Base-by-base conservation (phyloP, 495 filamentous ascomycete genomes). In the Tuber microsphaerosporum region DNA sequence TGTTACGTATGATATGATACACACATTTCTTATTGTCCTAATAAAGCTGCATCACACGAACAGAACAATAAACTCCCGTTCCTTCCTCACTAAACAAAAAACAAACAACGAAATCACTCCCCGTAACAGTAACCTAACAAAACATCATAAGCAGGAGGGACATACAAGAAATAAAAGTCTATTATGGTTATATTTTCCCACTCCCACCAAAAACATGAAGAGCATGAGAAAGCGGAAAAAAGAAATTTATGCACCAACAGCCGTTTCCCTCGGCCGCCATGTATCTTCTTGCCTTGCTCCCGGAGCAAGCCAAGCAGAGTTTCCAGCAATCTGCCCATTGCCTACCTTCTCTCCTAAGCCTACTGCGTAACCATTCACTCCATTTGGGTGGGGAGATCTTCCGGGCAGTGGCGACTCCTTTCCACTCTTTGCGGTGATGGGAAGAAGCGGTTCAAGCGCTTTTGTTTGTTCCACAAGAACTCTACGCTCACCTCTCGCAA, bases 241-340 rank as follows among this genome's bases (percentile, higher is more conserved):
- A 72, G 65, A 72, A 37, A 73, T 45, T 71, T 42, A 77, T 61
- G 68, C 46, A 19, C 61, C 70, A 19, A 79, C 80, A 61, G 26
- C 39, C 37, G 79, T 88, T 71, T 88, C 91, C 71, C 85, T 86
- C n/a, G 84, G 82, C 70, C 88, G 87, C 93, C 93, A 95, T 0
- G 91, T 94, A 73, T 93, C 90, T 79, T 96, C 91, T 82, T 93
- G 91, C 74, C 87, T 92, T 61, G 92, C 93, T 4, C 93, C 91
- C 6, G 88, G 89, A 19, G 91, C 88, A 22, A 93, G 82, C 90
- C 91, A 93, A 51, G 86, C 85, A 65, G 56, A 34, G 56, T 65
- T 65, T 3, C 56, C 31, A 31, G 56, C 56, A 65, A 65, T 51
- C 87, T 85, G 79, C 86, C 88, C 83, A 89, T 92, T 61, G 75